phyloP scores from a whole-genome alignment of 2,329 filamentous ascomycete species.

The Nothopassalora personata region DNA sequence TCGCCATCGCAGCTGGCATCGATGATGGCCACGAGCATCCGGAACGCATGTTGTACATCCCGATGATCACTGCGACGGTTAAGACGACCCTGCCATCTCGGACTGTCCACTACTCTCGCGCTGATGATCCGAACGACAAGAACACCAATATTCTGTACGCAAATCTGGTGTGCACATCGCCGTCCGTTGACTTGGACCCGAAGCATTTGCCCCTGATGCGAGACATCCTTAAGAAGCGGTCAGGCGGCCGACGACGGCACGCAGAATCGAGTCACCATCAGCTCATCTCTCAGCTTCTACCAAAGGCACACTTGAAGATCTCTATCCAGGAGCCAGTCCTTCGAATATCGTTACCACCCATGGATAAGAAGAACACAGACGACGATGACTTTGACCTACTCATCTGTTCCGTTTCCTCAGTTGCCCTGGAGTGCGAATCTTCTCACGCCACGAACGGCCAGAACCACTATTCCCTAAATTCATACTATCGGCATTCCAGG shows the following conservation, averaged over 20 bases:
- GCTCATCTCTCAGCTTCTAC: conserved; percentile 82
- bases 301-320: conserved; percentile 90
- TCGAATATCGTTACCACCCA: conserved; percentile 78
- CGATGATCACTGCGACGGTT: conserved; percentile 93
- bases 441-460: conserved; percentile 85
- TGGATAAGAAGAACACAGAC: conserved; percentile 52
- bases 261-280: conserved; percentile 43
- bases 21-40: conserved; percentile 84
- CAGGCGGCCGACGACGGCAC: conserved; percentile 4
- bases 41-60: conserved; percentile 84
- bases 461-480: conserved; percentile 78
- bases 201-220: conserved; percentile 83
- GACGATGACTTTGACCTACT: conserved; percentile 88
- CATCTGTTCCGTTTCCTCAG: conserved; percentile 89
- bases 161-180: conserved; percentile 92
- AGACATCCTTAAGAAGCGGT: conserved; percentile 57
- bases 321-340: conserved; percentile 95
- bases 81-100: conserved; percentile 93
- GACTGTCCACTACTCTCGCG: conserved; percentile 72
- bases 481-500: conserved; percentile 74
- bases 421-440: conserved; percentile 88
- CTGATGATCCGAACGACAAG: conserved; percentile 66
- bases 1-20: conserved; percentile 86
- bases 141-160: conserved; percentile 96
- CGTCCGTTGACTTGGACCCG: conserved; percentile 86